Evolutionary conservation across 371 early-diverging fungal genomes (phyloP), one percentile per base, ranked within the genome.

Genomic region (Umbelopsis sp.): DNA sequence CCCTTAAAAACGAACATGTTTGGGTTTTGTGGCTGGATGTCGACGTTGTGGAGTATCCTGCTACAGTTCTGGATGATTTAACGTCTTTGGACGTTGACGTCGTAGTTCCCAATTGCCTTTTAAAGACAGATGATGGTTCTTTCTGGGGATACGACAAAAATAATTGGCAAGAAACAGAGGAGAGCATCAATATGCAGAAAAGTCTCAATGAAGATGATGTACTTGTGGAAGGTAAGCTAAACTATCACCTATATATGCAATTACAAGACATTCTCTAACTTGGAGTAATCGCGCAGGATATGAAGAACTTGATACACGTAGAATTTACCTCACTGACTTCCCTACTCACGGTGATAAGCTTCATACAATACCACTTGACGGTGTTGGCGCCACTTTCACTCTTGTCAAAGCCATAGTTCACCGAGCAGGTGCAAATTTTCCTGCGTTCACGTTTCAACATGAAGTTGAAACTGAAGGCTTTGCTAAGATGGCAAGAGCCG

Each of bases 1-100:
- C 84, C n/a, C 69, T 87, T 0, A 71, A 69, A 22, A 70, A 78
- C 6, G 86, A 87, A 66, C 86, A 83, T 38, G 62, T 68, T 10
- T 87, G 88, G 88, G 87, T 87, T 9, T 75, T 86, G n/a, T 87
- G 88, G 88, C 77, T 87, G 0, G 88, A 87, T 71, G 87, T 85
- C 12, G 88, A 87, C 63, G 77, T 87, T 5, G 81, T 84, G 2
- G 80, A 81, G 29, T 87, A 86, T 37, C 85, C 88, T 11, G 65
- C 76, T 4, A 82, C 80, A 64, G 79, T 86, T 53, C 74, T 87
- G 45, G 79, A 79, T 38, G 87, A 87, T 44, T 67, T 87, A 63
- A 85, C 83, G 72, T 74, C 77, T 7, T 76, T 82, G 25, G 77
- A 87, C 70, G 82, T 73, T n/a, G 88, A 87, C 68, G 80, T 87